Evolutionary conservation across 306 rosid species (phyloP).

Genomic region (Pyrus betulifolia): DNA sequence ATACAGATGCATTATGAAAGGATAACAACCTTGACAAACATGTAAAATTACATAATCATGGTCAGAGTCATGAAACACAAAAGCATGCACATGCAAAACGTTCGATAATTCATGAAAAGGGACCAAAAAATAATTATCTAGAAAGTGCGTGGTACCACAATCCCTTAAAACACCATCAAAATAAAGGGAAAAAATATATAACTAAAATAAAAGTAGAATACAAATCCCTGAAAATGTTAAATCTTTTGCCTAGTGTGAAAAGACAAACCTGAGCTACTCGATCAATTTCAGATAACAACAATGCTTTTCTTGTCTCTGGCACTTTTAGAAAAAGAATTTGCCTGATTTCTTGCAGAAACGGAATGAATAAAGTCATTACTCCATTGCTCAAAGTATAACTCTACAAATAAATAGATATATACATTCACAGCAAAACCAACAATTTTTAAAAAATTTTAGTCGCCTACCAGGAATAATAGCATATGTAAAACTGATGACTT

Average conservation of each 20-base stretch:
- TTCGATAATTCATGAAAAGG: neutral
- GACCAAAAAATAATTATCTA: neutral
- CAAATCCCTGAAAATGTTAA: neutral
- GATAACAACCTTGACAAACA: neutral
- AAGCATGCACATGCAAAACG: neutral
- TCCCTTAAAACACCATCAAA: neutral
- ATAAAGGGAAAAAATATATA: neutral
- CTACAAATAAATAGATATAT: neutral
- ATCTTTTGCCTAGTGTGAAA: neutral
- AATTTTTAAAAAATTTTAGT: neutral
- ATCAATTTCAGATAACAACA: constrained; percentile 80
- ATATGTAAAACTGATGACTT: constrained; percentile 80
- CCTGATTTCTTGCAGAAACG: constrained; percentile 69
- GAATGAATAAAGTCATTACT: constrained; percentile 28
- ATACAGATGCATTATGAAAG: neutral
- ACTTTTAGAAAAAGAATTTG: constrained; percentile 83
- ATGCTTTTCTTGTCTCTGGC: constrained; percentile 71
- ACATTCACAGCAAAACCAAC: neutral
- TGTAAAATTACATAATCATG: neutral
- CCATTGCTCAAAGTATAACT: neutral
- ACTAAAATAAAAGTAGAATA: neutral
- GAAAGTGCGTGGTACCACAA: neutral
- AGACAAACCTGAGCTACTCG: constrained; percentile 80
- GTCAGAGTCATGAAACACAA: neutral
- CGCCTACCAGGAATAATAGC: constrained; percentile 87